Evolutionary conservation across 352 stramenopile species (phyloP).

Genomic region (Globisporangium paroecandrum): DNA sequence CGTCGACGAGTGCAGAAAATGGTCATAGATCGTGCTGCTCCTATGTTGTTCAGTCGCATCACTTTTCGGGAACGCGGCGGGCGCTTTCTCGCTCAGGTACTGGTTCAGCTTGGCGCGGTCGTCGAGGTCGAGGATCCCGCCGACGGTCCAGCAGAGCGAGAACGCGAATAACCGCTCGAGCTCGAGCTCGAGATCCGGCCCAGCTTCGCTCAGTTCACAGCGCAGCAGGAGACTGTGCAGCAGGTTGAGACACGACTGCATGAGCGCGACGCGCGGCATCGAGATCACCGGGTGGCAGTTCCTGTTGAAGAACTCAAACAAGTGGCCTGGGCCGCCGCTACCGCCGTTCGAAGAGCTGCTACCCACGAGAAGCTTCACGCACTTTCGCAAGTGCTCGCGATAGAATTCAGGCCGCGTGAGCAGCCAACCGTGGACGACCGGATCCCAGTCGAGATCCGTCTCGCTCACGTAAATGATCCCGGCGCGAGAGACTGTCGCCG

Average conservation of each 20-base stretch:
- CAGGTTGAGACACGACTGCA: conserved; percentile 71
- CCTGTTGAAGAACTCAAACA: conserved; percentile 19
- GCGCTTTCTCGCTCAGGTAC: conserved; percentile 50
- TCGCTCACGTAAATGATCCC: conserved; percentile 91
- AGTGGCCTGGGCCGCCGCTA: neutral
- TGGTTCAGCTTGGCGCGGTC: conserved; percentile 71
- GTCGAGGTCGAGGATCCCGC: conserved; percentile 79
- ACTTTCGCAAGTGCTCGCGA: conserved; percentile 39
- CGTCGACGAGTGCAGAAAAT: conserved; percentile 84
- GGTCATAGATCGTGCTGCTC: conserved; percentile 88
- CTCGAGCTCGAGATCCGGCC: conserved; percentile 53
- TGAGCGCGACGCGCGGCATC: conserved; percentile 63
- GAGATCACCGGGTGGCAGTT: conserved; percentile 70
- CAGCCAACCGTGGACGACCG: conserved; percentile 64
- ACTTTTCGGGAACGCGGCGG: conserved; percentile 24
- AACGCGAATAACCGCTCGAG: conserved; percentile 86
- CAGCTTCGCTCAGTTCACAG: conserved; percentile 58
- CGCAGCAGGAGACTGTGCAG: conserved; percentile 51
- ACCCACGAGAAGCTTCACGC: conserved; percentile 55
- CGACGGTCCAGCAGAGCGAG: conserved; percentile 77
- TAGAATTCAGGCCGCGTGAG: conserved; percentile 42
- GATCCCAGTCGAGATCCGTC: conserved; percentile 72
- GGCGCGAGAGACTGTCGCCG: conserved; percentile 88
- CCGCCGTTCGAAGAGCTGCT: conserved; percentile 6
- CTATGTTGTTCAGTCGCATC: conserved; percentile 13